A percentile compares a stretch with the other conserved stretches of the same genome.
These are phyloP conservation scores for Ogataea haglerorum DNA, from an alignment of 805 yeast genomes.

Conservation along the genomic window DNA sequence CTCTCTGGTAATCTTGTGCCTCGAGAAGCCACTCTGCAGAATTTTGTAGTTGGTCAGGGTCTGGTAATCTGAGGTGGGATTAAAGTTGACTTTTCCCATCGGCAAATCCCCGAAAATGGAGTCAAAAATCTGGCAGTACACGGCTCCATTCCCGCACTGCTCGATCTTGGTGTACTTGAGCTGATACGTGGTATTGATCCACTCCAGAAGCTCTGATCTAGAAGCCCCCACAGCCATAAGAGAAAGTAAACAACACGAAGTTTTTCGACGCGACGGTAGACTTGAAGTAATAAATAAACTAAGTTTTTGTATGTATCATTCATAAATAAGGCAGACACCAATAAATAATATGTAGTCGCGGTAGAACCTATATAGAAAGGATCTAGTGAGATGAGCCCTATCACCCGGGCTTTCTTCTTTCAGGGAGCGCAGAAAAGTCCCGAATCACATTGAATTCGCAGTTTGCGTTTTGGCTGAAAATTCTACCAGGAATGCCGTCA, in stretches of 20 bases:
- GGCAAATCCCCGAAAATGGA: slow-evolving; percentile 81
- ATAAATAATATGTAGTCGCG: slow-evolving; percentile 18
- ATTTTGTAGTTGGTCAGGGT: slow-evolving; percentile 78
- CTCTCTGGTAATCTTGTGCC: slow-evolving; percentile 64
- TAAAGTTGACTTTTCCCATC: slow-evolving; percentile 70
- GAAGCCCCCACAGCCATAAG: slow-evolving; percentile 59
- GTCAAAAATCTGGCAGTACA: slow-evolving; percentile 89
- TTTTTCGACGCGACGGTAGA: slow-evolving; percentile 16
- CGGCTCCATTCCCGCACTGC: slow-evolving; percentile 95
- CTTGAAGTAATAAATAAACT: neutral
- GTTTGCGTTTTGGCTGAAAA: slow-evolving; percentile 26
- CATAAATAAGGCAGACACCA: slow-evolving; percentile 2
- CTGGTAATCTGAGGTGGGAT: slow-evolving; percentile 71
- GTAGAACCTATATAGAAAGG: no score
- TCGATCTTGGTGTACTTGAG: slow-evolving; percentile 75
- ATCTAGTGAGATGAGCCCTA: neutral
- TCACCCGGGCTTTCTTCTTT: slow-evolving; percentile 30
- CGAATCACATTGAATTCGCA: slow-evolving; percentile 27
- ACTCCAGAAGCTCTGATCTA: slow-evolving; percentile 74
- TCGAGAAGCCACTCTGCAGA: slow-evolving; percentile 74
- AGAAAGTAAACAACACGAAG: slow-evolving; percentile 17
- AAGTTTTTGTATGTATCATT: neutral
- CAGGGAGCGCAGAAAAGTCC: slow-evolving; percentile 28
- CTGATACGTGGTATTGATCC: slow-evolving; percentile 75
- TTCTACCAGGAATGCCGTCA: slow-evolving; percentile 32